Evolutionary conservation across 2,329 filamentous ascomycete genomes (phyloP).

Genomic region (Fusarium sublunatum): DNA sequence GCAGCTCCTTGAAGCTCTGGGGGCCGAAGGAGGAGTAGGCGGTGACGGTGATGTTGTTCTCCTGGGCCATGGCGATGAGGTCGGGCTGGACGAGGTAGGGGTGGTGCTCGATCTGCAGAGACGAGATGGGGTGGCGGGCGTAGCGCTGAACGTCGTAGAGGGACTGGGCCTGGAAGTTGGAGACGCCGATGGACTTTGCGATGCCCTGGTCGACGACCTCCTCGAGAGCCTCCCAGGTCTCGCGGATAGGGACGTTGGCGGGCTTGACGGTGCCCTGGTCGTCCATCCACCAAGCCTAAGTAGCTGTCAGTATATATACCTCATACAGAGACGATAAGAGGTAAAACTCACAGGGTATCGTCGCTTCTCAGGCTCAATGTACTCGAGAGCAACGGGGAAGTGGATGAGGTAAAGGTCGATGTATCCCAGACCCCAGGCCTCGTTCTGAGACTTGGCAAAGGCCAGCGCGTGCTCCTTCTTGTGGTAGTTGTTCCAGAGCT

Average conservation of each 20-base stretch:
- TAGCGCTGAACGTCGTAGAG: constrained; percentile 72
- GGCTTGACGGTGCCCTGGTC: constrained; percentile 62
- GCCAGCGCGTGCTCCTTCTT: constrained; percentile 77
- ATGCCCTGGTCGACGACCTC: constrained; percentile 73
- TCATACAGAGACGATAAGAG: neutral
- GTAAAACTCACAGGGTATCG: constrained; percentile 50
- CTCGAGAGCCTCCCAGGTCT: constrained; percentile 86
- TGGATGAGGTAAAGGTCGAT: constrained; percentile 89
- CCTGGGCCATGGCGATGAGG: constrained; percentile 67
- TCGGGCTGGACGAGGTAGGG: constrained; percentile 72
- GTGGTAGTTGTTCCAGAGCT: constrained; percentile 93
- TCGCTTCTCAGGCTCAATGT: constrained; percentile 56
- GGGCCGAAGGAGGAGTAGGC: constrained; percentile 76
- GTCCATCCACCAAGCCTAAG: constrained; percentile 53
- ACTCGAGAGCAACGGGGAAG: constrained; percentile 62
- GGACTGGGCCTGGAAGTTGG: constrained; percentile 75
- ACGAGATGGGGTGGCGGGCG: constrained; percentile 62
- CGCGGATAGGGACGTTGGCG: constrained; percentile 73
- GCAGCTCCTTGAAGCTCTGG: constrained; percentile 54
- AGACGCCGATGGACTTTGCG: constrained; percentile 77
- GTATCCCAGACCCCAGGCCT: constrained; percentile 84
- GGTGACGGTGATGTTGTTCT: constrained; percentile 68
- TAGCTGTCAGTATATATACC: neutral
- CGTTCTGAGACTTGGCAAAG: constrained; percentile 78
- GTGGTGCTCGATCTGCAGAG: constrained; percentile 76